A percentile compares a stretch with the other conserved stretches of the same genome.
phyloP scores from a whole-genome alignment of 2,329 filamentous ascomycete genomes.

The Pseudocercospora ulei region DNA sequence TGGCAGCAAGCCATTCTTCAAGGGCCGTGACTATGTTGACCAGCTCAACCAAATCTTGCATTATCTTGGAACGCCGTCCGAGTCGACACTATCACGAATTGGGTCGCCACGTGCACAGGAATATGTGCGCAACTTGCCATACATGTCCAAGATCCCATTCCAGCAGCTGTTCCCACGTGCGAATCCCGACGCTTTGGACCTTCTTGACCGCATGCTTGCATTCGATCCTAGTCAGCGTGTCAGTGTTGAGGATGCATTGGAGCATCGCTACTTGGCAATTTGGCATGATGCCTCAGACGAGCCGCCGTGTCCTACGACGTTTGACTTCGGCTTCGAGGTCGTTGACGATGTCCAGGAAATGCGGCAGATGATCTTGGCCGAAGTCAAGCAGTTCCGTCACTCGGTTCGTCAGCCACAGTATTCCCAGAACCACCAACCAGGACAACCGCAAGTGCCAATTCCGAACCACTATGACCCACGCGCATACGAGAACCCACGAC shows the following conservation, averaged over 20 bases:
- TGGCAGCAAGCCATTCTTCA: constrained; percentile 95
- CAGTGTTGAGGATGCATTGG: constrained; percentile 85
- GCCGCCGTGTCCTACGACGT: constrained; percentile 82
- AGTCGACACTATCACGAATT: constrained; percentile 86
- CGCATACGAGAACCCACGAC: constrained; percentile 53
- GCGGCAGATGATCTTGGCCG: constrained; percentile 94
- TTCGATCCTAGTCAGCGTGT: constrained; percentile 93
- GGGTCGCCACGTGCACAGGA: constrained; percentile 93
- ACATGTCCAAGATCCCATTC: constrained; percentile 67
- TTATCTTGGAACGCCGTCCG: constrained; percentile 91
- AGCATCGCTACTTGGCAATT: constrained; percentile 93
- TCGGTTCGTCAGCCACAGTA: constrained; percentile 36
- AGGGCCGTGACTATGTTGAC: constrained; percentile 97
- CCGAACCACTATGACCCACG: constrained; percentile 51
- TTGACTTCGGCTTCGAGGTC: constrained; percentile 98
- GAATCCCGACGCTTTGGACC: constrained; percentile 89
- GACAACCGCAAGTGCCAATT: constrained; percentile 48
- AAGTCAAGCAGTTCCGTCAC: constrained; percentile 74
- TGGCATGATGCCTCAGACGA: constrained; percentile 98
- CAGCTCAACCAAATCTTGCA: constrained; percentile 98
- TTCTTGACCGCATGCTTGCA: constrained; percentile 92
- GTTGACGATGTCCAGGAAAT: constrained; percentile 90
- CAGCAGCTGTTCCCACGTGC: constrained; percentile 80
- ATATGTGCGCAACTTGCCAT: constrained; percentile 73
- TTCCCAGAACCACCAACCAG: constrained; percentile 37